Conservation (phyloP, 73 alveolate species). For the Paramecium tetraurelia region DNA sequence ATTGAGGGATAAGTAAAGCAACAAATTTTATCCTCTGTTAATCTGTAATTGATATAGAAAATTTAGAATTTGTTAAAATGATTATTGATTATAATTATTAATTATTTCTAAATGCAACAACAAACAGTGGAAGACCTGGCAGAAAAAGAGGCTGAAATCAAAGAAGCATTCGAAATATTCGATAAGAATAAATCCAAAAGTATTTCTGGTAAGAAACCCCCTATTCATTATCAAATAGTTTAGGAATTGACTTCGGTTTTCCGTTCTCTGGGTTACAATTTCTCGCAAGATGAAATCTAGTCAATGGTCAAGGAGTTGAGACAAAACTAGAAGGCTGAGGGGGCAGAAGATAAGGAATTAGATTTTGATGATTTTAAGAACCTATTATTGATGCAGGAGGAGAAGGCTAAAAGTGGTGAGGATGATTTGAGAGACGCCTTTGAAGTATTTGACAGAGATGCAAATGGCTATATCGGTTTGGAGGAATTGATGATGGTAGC, state of each 20-base stretch:
- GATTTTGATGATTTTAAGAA: constrained; percentile 34
- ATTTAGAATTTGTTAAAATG: background rate
- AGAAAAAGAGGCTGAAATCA: constrained; percentile 3
- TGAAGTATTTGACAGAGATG: constrained; percentile 51
- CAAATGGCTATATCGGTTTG: constrained; percentile 10
- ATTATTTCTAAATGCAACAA: background rate
- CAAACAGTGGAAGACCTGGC: background rate
- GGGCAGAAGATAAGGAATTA: background rate
- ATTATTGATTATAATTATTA: background rate
- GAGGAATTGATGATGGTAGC: constrained; percentile 36
- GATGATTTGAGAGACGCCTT: constrained; percentile 42
- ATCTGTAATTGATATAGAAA: background rate
- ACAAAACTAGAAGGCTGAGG: background rate
- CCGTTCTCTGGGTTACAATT: constrained; percentile 30
- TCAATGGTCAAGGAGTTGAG: constrained; percentile 14
- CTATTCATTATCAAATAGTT: background rate
- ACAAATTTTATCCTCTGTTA: background rate
- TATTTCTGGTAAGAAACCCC: background rate
- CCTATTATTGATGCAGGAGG: background rate
- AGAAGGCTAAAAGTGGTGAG: background rate
- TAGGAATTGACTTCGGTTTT: constrained; percentile 41
- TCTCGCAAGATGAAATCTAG: background rate
- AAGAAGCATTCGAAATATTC: constrained; percentile 38
- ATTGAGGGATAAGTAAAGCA: background rate
- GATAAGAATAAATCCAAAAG: constrained; percentile 30